These are phyloP conservation scores for Irineochytrium annulatum DNA, from an alignment of 192 early-diverging fungal genomes.

Conservation along the genomic window DNA sequence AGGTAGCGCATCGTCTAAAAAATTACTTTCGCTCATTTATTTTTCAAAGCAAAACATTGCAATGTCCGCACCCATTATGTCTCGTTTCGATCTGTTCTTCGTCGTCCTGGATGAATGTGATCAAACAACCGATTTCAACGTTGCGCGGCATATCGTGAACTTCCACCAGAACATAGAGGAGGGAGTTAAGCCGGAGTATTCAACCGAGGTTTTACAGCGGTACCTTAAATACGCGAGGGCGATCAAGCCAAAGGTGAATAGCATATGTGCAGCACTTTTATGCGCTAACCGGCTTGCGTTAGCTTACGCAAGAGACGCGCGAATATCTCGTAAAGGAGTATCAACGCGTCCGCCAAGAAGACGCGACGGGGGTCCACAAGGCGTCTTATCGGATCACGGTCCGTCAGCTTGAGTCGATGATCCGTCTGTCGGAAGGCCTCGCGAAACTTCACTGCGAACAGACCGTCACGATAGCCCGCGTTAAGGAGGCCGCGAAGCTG, in stretches of 20 bases:
- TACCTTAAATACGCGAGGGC: conserved; percentile 89
- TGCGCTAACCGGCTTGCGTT: conserved; percentile 6
- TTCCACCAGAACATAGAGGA: conserved; percentile 65
- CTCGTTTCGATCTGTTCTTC: conserved; percentile 97
- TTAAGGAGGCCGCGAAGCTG: conserved; percentile 79
- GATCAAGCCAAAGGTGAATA: conserved; percentile 70
- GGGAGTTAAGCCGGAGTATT: conserved; percentile 68
- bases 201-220: conserved; percentile 68
- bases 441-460: conserved; percentile 77
- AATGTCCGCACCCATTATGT: conserved; percentile 97
- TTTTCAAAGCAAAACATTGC: conserved; percentile 81
- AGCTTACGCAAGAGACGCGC: conserved; percentile 72
- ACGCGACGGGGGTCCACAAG: conserved; percentile 61
- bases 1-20: conserved; percentile 34
- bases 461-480: conserved; percentile 64
- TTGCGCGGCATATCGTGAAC: conserved; percentile 87
- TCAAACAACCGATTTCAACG: conserved; percentile 79
- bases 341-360: conserved; percentile 79
- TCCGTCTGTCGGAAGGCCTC: conserved; percentile 92
- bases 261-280: neutral
- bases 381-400: conserved; percentile 91
- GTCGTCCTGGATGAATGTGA: conserved; percentile 93
- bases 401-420: conserved; percentile 92
- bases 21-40: neutral
- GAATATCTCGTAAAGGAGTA: conserved; percentile 77